Evolutionary conservation across 2,329 filamentous ascomycete genomes (phyloP), one percentile per base, ranked within the genome.

Genomic region (Aaosphaeria arxii): DNA sequence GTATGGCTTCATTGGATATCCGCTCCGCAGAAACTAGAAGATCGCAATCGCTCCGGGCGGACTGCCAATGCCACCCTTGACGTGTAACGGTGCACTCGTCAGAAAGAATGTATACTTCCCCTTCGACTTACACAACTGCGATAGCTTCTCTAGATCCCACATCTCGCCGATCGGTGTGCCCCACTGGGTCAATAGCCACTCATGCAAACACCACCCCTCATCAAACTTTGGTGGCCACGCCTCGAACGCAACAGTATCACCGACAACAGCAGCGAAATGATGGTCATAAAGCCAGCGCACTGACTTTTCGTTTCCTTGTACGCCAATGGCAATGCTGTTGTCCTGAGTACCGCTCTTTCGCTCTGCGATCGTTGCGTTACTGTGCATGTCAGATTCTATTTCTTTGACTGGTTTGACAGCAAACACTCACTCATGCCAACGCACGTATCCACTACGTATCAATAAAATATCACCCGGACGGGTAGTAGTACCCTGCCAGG

Each of bases 31-130:
- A 24, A 41, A n/a, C 13, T 50, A 69, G 36, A 69, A 64, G 7
- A 69, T 58, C 6, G 64, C 65, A 45, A 69, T 64, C 28, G 62
- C 66, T n/a, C 64, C 64, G 6, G 66, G 66, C 11, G 66, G 65
- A 47, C 62, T 67, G 40, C 65, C 64, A 49, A 69, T 66, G 1
- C 64, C 65, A 30, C 81, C 78, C 4, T 77, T 76, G 11, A 82
- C 74, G 62, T 85, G 83, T 45, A 84, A 60, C 1, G 83, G 82
- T 11, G 73, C 74, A 53, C 80, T 84, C 0, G 79, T 83, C 7
- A 87, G 67, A 67, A 87, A 77, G 57, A 87, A 87, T 1, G 73
- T 80, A 63, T 81, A 86, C 13, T 76, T 71, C 36, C 73, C 69
- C 61, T 74, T 69, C 51, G 72, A 72, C 60, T 81, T 82, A 59